Evolutionary conservation across 352 stramenopile species (phyloP), one percentile per base, ranked within the genome.

Genomic region (Phytopythium vexans): DNA sequence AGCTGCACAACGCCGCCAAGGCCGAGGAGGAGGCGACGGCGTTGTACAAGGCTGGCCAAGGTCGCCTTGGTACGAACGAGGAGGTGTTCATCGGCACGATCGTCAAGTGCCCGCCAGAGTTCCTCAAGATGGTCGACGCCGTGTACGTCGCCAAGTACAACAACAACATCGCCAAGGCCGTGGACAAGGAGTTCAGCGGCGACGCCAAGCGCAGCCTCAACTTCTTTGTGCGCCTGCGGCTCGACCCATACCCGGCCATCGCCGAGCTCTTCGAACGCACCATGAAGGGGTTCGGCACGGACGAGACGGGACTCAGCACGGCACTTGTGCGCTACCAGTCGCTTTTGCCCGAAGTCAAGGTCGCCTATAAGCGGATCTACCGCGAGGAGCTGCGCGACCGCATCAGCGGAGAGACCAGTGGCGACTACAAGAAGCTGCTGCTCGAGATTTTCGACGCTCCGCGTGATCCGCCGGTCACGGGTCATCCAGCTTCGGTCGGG

Each of bases 181-280:
- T 93, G 7, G 74, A 93, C 36, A 91, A 86, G 56, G 82, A 93
- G 61, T 93, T 93, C 45, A 88, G 80, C 35, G 82, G 82, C 5
- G 75, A 90, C 47, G 82, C 82, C 37, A 87, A 88, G 67, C 77
- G 74, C 36, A 77, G 64, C 58, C 77, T 93, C 34, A 74, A 74
- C 45, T 87, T 85, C 46, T 56, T 88, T 6, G 62, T 83, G 31
- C 61, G 70, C 37, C 74, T 64, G 31, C 68, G 73, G 1, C 72
- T 92, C 43, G 74, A 91, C 41, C 72, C 82, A 38, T 87, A 74
- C 43, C 67, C 72, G 54, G 74, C 76, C 10, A 85, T 89, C n/a
- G 76, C 75, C 0, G 74, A 89, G 47, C 61, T 83, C 27, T 86
- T 89, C 60, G 78, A 89, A 48, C 77, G 75, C 49, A 88, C 76